phyloP scores from a whole-genome alignment of 2,329 filamentous ascomycete species.

The Botrytis pseudocinerea region DNA sequence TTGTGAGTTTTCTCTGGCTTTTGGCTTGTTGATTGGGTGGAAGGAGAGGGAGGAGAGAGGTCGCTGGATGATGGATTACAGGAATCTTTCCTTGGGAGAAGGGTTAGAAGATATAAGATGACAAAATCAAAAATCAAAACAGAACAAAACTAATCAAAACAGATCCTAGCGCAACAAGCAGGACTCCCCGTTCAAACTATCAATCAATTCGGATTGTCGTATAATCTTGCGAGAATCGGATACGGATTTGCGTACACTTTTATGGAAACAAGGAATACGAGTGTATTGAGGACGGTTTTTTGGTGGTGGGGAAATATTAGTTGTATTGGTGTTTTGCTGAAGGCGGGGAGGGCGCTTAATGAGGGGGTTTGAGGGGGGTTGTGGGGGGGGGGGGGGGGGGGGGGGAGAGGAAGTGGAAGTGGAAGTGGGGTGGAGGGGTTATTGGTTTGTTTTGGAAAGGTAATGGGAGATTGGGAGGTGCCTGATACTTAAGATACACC shows the following conservation, averaged over 20 bases:
- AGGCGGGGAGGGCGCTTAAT: neutral
- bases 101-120: no score
- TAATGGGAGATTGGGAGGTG: neutral
- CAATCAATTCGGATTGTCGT: neutral
- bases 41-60: neutral
- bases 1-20: neutral
- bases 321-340: slow-evolving; percentile 2
- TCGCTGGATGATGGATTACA: no score
- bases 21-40: neutral
- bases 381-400: no score
- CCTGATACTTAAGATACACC: neutral
- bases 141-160: neutral
- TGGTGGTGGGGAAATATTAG: neutral
- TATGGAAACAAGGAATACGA: neutral
- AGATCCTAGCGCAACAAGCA: slow-evolving; percentile 2
- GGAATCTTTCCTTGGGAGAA: no score
- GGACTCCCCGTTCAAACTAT: neutral
- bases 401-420: no score
- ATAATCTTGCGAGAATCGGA: neutral
- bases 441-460: no score
- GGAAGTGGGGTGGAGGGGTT: no score
- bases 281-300: neutral
- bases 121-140: no score
- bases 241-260: slow-evolving; percentile 1
- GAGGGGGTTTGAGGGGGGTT: neutral